Evolutionary conservation across 441 rosid species (phyloP), one percentile per base, ranked within the genome.

Genomic region (Raphanus hybrid): DNA sequence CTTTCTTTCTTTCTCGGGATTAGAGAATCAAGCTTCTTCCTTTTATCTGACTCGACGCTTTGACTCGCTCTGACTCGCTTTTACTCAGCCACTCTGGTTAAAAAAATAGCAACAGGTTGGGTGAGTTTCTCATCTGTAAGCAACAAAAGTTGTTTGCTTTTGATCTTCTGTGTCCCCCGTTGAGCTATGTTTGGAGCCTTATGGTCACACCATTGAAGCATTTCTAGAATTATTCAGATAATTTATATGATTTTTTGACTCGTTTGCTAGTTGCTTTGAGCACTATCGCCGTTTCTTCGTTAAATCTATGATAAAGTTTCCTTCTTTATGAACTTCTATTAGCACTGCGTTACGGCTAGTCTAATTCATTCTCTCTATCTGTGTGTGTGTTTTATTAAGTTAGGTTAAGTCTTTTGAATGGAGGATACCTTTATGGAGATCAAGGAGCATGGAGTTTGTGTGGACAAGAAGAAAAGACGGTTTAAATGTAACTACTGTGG

Each of bases 381-480:
- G 14, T 50, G 39, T 50, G 39, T 12, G 9, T 39, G 18, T 64
- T 29, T 29, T 29, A 29, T 29, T 6, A 29, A 29, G 34, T 29
- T 23, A 29, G 34, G 5, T 5, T 29, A 23, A 71, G 67, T 52
- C 75, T 32, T 41, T 35, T 50, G 58, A 73, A 86, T 86, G 90
- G 74, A 73, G 59, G 81, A 64, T 71, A 48, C 70, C 26, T 79
- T 67, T 3, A 64, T 74, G 41, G 69, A 77, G 76, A 7, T 16
- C 16, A 20, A 16, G 9, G 82, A 84, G 78, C 88, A 88, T 80
- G 87, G 89, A 54, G 59, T 55, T 15, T 4, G 65, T 65, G 43
- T 82, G 61, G 78, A 67, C 48, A 8, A 57, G 43, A 83, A 73
- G 76, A 85, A 64, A 54, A 0, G 0, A 7, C 84, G 81, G 74